Percentiles rank a stretch among this genome's conserved stretches.
These are phyloP conservation scores for Ajuga chamaepitys DNA, from an alignment of 257 asterid species.

Conservation along the genomic window DNA sequence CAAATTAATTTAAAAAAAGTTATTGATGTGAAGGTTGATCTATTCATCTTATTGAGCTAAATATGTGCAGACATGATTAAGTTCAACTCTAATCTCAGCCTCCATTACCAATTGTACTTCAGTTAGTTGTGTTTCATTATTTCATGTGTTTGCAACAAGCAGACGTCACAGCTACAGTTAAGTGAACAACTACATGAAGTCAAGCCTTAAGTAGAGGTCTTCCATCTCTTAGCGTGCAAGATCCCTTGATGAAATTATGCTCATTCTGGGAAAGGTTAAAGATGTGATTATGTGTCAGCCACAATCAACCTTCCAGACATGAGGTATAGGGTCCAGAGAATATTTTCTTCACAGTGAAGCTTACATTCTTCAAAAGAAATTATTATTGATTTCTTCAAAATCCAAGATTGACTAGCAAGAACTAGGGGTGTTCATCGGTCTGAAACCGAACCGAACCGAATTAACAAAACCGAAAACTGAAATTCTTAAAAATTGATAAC, in stretches of 20 bases:
- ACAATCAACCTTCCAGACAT: neutral
- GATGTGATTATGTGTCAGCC: neutral
- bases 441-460: too few relatives aligned
- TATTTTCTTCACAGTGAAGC: neutral
- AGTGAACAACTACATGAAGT: neutral
- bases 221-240: neutral
- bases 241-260: slow-evolving; percentile 1
- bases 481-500: too few relatives aligned
- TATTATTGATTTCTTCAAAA: neutral
- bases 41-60: neutral
- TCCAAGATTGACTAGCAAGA: neutral
- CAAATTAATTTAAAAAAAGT: neutral
- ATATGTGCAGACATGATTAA: neutral
- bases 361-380: neutral
- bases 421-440: too few relatives aligned
- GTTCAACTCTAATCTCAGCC: slow-evolving; percentile 4
- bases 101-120: neutral
- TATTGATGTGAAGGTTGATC: neutral
- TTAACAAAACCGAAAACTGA: too few relatives aligned
- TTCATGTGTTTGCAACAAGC: neutral
- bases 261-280: neutral
- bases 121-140: neutral
- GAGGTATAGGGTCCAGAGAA: neutral
- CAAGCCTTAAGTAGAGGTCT: neutral
- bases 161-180: neutral